Evolutionary conservation across 73 alveolate genomes (phyloP).

Genomic region (Uronychia setigera): DNA sequence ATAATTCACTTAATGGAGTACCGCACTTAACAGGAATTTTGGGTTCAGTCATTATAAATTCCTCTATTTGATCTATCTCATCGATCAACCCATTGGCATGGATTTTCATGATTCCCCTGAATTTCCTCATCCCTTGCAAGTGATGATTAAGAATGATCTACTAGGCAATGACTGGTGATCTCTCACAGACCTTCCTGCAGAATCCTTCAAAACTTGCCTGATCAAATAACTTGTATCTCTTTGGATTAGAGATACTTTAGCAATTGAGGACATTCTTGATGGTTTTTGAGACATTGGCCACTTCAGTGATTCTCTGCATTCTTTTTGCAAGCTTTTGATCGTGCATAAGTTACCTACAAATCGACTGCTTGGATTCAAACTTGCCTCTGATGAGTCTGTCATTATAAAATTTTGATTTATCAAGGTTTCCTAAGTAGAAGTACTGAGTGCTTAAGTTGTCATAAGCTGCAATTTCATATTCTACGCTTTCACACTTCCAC

Average conservation of each 20-base stretch:
- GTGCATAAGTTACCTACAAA: neutral
- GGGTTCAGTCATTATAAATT: too few species aligned
- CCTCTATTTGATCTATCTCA: constrained; percentile 8
- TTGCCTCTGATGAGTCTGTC: constrained; percentile 74
- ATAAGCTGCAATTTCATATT: constrained; percentile 68
- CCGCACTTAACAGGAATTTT: neutral
- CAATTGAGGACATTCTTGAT: constrained; percentile 19
- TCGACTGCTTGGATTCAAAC: constrained; percentile 45
- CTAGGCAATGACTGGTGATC: neutral
- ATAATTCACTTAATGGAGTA: constrained; percentile 29
- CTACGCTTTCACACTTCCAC: constrained; percentile 60
- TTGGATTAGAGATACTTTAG: neutral
- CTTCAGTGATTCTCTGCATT: neutral
- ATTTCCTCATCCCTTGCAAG: too few species aligned
- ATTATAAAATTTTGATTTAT: constrained; percentile 68
- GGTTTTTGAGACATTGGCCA: constrained; percentile 6
- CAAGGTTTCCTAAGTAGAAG: constrained; percentile 70
- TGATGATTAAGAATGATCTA: neutral
- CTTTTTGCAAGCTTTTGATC: neutral
- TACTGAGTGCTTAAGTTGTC: constrained; percentile 74
- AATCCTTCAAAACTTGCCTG: neutral
- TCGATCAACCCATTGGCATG: constrained; percentile 22
- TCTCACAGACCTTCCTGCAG: neutral
- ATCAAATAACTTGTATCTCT: too few species aligned
- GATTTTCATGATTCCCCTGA: too few species aligned